These are phyloP conservation scores for Eucalyptus brandiana DNA, from an alignment of 345 rosid species.

Conservation along the genomic window DNA sequence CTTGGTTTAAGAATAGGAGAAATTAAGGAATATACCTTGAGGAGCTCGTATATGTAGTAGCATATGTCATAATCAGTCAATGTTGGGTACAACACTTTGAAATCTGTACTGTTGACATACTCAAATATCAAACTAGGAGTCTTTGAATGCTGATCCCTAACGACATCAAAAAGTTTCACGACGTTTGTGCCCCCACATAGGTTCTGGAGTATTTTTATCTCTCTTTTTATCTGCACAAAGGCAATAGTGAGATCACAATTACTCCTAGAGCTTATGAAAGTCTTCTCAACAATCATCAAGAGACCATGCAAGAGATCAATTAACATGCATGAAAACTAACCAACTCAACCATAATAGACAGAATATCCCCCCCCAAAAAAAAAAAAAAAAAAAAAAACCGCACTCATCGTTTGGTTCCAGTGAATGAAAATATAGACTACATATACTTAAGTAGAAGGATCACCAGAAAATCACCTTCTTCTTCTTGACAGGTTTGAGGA, in stretches of 20 bases:
- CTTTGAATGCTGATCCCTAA: conserved; percentile 78
- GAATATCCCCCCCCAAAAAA: not conserved
- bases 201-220: conserved; percentile 80
- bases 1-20: not conserved
- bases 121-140: conserved; percentile 81
- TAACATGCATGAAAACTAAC: not conserved
- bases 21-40: conserved; percentile 33
- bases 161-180: conserved; percentile 64
- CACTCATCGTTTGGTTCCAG: not conserved
- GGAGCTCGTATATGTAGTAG: conserved; percentile 74
- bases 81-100: conserved; percentile 72
- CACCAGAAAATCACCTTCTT: conserved; percentile 44
- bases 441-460: not conserved
- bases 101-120: conserved; percentile 77
- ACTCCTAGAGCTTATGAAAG: not conserved
- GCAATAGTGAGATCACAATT: not conserved
- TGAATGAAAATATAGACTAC: not conserved
- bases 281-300: not conserved
- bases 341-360: not conserved
- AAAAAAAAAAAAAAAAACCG: not conserved
- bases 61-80: conserved; percentile 88
- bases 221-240: conserved; percentile 59
- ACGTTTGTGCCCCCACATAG: conserved; percentile 69
- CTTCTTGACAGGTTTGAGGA: conserved; percentile 88
- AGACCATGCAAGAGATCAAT: not conserved